Conservation (phyloP, 768 basidiomycete genomes). For the Cystobasidium tubakii region DNA sequence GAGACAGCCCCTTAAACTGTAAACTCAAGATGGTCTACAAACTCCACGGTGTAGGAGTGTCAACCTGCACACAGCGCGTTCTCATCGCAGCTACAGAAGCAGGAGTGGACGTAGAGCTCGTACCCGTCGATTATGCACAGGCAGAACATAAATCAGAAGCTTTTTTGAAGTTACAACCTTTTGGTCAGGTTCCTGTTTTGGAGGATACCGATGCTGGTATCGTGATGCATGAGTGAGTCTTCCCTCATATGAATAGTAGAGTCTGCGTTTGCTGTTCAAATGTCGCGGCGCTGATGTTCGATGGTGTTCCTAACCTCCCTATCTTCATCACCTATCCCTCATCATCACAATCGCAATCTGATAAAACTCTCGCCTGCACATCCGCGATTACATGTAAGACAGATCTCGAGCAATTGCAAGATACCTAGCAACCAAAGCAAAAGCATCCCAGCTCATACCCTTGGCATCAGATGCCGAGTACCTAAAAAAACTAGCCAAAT, state of each 20-base stretch:
- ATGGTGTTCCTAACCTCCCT: neutral
- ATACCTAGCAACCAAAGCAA: conserved; percentile 20
- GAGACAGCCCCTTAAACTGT: neutral
- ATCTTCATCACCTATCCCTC: too few relatives aligned
- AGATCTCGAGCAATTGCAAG: conserved; percentile 28
- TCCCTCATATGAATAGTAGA: too few relatives aligned
- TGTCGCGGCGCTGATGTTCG: too few relatives aligned
- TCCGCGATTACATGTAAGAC: too few relatives aligned
- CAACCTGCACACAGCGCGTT: conserved; percentile 32
- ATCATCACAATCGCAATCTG: too few relatives aligned
- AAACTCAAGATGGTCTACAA: conserved; percentile 17
- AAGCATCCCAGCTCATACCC: neutral
- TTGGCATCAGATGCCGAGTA: neutral
- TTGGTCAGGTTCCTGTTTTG: conserved; percentile 21
- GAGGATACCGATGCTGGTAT: conserved; percentile 25
- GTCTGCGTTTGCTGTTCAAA: too few relatives aligned
- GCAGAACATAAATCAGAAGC: conserved; percentile 22
- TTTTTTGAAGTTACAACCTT: conserved; percentile 9
- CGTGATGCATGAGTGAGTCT: conserved; percentile 23
- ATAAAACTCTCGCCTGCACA: too few relatives aligned
- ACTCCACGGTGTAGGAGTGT: conserved; percentile 5
- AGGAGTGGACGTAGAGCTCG: conserved; percentile 1
- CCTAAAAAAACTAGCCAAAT: conserved; percentile 7
- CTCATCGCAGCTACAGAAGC: conserved; percentile 15
- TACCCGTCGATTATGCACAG: neutral